Base-by-base conservation (phyloP, 176 grass and related monocot genomes). In the Juncus inflexus region DNA sequence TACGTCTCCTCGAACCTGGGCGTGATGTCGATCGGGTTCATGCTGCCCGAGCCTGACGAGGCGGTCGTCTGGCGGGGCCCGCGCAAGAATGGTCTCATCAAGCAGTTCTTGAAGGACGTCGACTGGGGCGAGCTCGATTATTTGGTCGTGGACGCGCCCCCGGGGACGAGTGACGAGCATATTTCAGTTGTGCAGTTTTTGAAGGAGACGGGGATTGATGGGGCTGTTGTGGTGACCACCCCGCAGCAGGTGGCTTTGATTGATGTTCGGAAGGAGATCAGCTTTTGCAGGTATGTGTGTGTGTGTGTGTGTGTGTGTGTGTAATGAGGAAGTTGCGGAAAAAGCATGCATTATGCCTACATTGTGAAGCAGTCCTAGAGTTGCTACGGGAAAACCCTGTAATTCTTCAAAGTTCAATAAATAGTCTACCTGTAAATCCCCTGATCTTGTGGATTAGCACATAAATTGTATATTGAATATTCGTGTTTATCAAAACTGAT, bases 121-220 rank as follows among this genome's bases (percentile, higher is more conserved):
- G 71, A 94, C 10, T 94, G 90, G 90, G 89, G 85, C 2, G 90
- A 94, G 55, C 58, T 88, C 0, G 90, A 94, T 60, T 85, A 94
- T 65, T 86, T 94, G 40, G 79, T 85, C 35, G 81, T 90, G 35
- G 86, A 90, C 60, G 78, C 86, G 9, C 86, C 86, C 41, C 86
- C 86, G 62, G 81, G 86, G 36, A 90, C 81, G 7, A 84, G 81
- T 9, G 86, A 90, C 55, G 92, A 96, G 51, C 92, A 96, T 13
- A 96, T 96, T n/a, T 86, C 92, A 8, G 91, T 91, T 0, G 84
- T 96, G n/a, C 92, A 96, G 70, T 96, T 91, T 56, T 77, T 96
- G 7, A 81, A 96, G 78, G 79, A 76, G 50, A 79, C 92, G n/a
- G 87, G 77, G 47, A 87, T 96, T 0, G 82, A 91, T 40, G 87